These are phyloP conservation scores for Prillingera fragicola DNA, from an alignment of 1,284 basidiomycete species.

Conservation along the genomic window DNA sequence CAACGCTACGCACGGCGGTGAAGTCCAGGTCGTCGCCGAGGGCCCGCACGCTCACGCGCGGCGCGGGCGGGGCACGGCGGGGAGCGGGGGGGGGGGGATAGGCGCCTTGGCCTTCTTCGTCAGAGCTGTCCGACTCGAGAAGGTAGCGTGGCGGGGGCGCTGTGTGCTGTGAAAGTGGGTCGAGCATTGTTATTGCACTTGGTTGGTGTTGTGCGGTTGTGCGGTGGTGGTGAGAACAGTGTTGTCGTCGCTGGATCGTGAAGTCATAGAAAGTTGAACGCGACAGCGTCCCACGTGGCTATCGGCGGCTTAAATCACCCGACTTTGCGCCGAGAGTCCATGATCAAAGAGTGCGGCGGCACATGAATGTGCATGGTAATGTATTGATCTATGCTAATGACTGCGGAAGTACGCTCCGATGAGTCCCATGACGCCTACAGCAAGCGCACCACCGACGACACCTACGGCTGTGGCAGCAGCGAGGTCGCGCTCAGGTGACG, in stretches of 20 bases:
- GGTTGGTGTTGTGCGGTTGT: too few relatives aligned
- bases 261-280: too few relatives aligned
- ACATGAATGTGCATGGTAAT: background rate
- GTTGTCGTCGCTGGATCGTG: too few relatives aligned
- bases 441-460: conserved; percentile 9
- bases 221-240: background rate
- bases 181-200: conserved; percentile 37
- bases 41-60: background rate
- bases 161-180: conserved; percentile 29
- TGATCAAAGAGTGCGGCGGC: too few relatives aligned
- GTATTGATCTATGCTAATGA: background rate
- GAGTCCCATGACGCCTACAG: conserved; percentile 2
- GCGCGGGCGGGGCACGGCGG: background rate
- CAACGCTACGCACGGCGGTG: background rate
- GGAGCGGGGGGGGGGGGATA: conserved; percentile 15
- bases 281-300: too few relatives aligned
- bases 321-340: too few relatives aligned
- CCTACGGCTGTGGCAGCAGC: conserved; percentile 19
- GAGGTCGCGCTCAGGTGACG: conserved; percentile 28
- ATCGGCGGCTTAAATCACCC: too few relatives aligned
- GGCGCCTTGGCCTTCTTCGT: conserved; percentile 44
- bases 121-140: conserved; percentile 44
- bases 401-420: background rate
- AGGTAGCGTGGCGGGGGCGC: conserved; percentile 43
- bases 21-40: background rate